Evolutionary conservation across 2,329 filamentous ascomycete genomes (phyloP), one percentile per base, ranked within the genome.

Genomic region (Xylaria sp.): DNA sequence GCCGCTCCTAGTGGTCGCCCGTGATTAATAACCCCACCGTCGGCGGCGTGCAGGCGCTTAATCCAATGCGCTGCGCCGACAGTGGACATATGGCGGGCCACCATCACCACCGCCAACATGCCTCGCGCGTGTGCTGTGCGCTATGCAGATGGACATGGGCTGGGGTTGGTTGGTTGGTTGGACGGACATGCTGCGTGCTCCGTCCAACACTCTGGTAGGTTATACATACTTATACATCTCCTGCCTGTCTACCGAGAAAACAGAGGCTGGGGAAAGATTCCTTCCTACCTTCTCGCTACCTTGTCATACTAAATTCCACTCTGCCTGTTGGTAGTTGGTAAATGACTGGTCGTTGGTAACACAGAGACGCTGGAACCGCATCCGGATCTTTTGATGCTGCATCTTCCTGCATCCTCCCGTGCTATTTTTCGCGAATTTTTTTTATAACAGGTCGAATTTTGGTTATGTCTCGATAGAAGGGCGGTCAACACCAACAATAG

Each of bases 1-100:
- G n/a, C 61, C 54, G 56, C 61, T 63, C 63, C 69, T 65, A 74
- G 62, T 76, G 74, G 75, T 70, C 67, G 69, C 64, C 50, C 64
- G 67, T 65, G 65, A 72, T 71, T 32, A 61, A 66, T 50, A 64
- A 56, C 72, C 74, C 74, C 75, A 73, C 73, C 65, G 62, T 24
- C 56, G 45, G 54, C 67, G 65, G 63, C 65, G 69, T 67, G 64
- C 75, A 69, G 62, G 75, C 75, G 75, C 75, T 76, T 76, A 76
- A 68, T 64, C 30, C 61, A 70, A 60, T 67, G 60, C 69, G 66
- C 65, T 61, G 69, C 62, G 57, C 66, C 65, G 71, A 68, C 54
- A 61, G 72, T 61, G 68, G 62, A 42, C 55, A 63, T 56, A 42
- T 42, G 55, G 53, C 47, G 58, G 62, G 47, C 47, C 57, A 63